Evolutionary conservation across 306 rosid species (phyloP).

Genomic region (Dalbergia cochinchinensis): DNA sequence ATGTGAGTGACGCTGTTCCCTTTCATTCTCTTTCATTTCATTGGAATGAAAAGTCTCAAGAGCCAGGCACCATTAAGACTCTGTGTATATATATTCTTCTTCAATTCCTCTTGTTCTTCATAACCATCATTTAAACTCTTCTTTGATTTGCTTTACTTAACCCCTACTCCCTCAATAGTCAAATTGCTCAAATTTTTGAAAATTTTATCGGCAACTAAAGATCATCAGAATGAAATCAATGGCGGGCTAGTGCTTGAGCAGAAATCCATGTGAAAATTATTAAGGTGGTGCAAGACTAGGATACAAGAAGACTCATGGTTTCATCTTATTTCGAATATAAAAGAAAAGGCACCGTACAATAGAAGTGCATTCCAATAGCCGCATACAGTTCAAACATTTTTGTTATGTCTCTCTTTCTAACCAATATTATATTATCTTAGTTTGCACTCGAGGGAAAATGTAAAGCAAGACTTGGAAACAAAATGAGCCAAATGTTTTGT

Average conservation of each 20-base stretch:
- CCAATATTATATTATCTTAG: slow-evolving; percentile 32
- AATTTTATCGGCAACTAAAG: background rate
- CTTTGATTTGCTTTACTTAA: background rate
- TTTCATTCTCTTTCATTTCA: slow-evolving; percentile 35
- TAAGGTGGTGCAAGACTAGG: background rate
- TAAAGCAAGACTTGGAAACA: slow-evolving; percentile 28
- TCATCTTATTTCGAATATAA: slow-evolving; percentile 19
- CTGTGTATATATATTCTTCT: slow-evolving; percentile 38
- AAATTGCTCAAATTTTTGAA: background rate
- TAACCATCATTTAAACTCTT: background rate
- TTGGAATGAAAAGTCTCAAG: slow-evolving; percentile 45
- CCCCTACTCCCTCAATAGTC: background rate
- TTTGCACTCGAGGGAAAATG: slow-evolving; percentile 27
- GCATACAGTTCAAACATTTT: background rate
- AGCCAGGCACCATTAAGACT: slow-evolving; percentile 38
- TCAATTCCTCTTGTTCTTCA: slow-evolving; percentile 12
- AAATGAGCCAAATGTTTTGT: slow-evolving; percentile 30
- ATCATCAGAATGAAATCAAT: background rate
- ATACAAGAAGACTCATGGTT: background rate
- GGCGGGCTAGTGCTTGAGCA: background rate
- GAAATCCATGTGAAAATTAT: background rate
- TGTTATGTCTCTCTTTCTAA: background rate
- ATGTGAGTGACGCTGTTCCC: slow-evolving; percentile 10
- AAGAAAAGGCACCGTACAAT: background rate
- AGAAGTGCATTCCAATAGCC: background rate